phyloP scores from a whole-genome alignment of 352 stramenopile genomes.

The Globisporangium rhizosaccharum region DNA sequence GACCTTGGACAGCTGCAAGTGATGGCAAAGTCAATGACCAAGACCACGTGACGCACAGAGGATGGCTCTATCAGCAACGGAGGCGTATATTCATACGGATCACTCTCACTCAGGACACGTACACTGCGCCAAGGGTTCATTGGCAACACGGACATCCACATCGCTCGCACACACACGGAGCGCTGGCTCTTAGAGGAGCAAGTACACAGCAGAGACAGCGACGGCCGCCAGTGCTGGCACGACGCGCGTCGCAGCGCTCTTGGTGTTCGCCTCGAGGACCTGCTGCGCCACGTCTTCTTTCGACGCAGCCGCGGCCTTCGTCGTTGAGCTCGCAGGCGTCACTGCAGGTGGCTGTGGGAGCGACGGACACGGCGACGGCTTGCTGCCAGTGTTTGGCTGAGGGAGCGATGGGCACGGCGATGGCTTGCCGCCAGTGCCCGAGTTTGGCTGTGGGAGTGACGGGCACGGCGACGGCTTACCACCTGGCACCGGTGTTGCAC shows the following conservation, averaged over 20 bases:
- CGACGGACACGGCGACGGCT: conserved; percentile 19
- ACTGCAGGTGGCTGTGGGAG: conserved; percentile 19
- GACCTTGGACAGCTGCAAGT: background rate
- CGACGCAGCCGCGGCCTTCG: conserved; percentile 13
- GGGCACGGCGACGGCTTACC: conserved; percentile 2
- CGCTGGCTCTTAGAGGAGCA: conserved; percentile 32
- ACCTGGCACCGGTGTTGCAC: background rate
- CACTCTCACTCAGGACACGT: no score
- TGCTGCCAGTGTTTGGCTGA: conserved; percentile 11
- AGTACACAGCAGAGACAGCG: conserved; percentile 29
- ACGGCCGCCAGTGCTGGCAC: conserved; percentile 25
- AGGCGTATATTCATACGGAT: no score
- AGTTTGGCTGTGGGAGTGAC: conserved; percentile 1
- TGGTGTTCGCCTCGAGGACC: conserved; percentile 28
- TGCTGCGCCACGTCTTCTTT: conserved; percentile 11
- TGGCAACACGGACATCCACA: background rate
- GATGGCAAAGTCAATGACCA: no score
- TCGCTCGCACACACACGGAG: background rate
- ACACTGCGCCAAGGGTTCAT: no score
- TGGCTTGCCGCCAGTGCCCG: background rate
- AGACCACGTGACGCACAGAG: background rate
- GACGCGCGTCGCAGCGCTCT: conserved; percentile 24
- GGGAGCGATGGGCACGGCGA: conserved; percentile 22
- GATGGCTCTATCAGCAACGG: background rate
- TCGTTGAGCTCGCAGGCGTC: conserved; percentile 11